Evolutionary conservation across 2,329 filamentous ascomycete species (phyloP), one percentile per base, ranked within the genome.

Genomic region (Rhynchosporium agropyri): DNA sequence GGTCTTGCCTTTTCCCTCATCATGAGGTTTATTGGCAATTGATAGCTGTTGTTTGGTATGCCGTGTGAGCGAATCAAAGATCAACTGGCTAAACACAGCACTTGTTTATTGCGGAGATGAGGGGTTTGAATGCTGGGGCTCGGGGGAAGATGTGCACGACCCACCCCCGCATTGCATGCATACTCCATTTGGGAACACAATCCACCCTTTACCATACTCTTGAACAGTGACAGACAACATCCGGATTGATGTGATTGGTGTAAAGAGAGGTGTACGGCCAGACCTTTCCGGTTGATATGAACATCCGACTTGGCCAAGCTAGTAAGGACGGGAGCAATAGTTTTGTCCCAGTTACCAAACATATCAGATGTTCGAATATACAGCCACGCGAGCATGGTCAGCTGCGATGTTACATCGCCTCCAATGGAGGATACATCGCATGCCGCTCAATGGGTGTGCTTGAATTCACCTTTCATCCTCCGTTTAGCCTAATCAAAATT

Each of bases 401-500:
- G 12, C 10, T 38, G 9, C 33, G 3, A 12, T 10, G n/a, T 9
- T 40, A 38, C 31, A 26, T 15, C 9, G 38, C n/a, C 31, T 9
- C 2, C 8, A n/a, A 36, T 36, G 31, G 36, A 20, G n/a, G 15
- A 20, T 3, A n/a, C 3, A 12, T 26, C 20, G 15, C n/a, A 9
- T 10, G 31, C 33, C n/a, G 15, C 4, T 53, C 33, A n/a, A 53
- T 53, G 38, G 50, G 50, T 9, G 50, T 31, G 33, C 33, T 13
- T 13, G 4, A 38, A 5, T 9, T 5, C 26, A 2, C n/a, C 15
- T 3, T 53, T 53, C 38, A 53, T 36, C 50, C 50, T 53, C n/a
- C 15, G 13, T 53, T 53, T 40, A 53, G 50, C 50, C 50, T 53
- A 33, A 53, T 53, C 31, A n/a, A 9, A 20, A 46, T 46, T 3